Conservation (phyloP, 2,329 filamentous ascomycete species). For the Pseudogymnoascus verrucosus region DNA sequence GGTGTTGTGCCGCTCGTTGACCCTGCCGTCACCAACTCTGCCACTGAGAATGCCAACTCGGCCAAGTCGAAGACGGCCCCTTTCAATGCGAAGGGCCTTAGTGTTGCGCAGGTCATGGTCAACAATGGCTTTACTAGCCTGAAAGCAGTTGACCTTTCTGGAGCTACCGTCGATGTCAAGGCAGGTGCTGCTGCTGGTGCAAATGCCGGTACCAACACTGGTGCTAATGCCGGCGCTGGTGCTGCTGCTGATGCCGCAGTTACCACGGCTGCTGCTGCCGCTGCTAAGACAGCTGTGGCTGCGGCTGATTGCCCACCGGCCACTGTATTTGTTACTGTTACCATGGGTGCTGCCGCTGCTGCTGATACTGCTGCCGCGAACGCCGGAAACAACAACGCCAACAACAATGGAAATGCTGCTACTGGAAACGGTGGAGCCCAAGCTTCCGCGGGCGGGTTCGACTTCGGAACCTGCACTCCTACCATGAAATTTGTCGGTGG, state of each 20-base stretch:
- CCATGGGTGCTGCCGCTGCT: slow-evolving; percentile 14
- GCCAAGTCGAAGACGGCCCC: slow-evolving; percentile 42
- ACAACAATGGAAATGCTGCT: slow-evolving; percentile 11
- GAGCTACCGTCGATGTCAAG: slow-evolving; percentile 27
- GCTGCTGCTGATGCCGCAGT: slow-evolving; percentile 9
- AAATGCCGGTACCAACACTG: slow-evolving; percentile 14
- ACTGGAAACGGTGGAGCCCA: not conserved
- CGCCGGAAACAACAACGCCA: slow-evolving; percentile 11
- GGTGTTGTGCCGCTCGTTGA: slow-evolving; percentile 63
- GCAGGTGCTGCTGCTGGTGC: slow-evolving; percentile 26
- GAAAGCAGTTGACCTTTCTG: slow-evolving; percentile 33
- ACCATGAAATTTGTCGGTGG: slow-evolving; percentile 50
- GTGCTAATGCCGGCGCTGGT: slow-evolving; percentile 5
- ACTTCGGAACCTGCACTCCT: slow-evolving; percentile 43
- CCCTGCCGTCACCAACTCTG: slow-evolving; percentile 50
- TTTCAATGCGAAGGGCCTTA: slow-evolving; percentile 52
- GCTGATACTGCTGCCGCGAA: slow-evolving; percentile 8
- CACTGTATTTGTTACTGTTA: slow-evolving; percentile 20
- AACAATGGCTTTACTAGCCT: slow-evolving; percentile 58
- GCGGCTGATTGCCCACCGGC: slow-evolving; percentile 6
- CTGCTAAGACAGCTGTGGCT: slow-evolving; percentile 17
- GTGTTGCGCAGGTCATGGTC: slow-evolving; percentile 55
- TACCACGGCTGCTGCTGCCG: slow-evolving; percentile 9
- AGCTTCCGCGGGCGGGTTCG: slow-evolving; percentile 28
- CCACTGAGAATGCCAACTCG: slow-evolving; percentile 53